phyloP scores from a whole-genome alignment of 2,329 filamentous ascomycete species.

The Arthrobotrys iridis region DNA sequence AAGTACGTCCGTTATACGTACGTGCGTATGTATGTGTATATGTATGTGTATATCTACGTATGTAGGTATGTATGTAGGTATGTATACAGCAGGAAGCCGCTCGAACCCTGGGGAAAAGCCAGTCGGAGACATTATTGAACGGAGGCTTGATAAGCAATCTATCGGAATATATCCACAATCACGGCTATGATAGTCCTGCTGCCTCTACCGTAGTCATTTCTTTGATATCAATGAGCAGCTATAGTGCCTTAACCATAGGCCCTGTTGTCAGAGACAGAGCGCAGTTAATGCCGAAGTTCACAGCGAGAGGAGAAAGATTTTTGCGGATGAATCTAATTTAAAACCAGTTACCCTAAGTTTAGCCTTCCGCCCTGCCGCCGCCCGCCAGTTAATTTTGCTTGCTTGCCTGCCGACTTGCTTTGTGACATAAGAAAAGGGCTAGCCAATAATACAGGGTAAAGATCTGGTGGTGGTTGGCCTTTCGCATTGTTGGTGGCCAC shows the following conservation, averaged over 20 bases:
- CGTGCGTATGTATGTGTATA: too few species aligned
- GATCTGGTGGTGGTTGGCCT: conserved; percentile 26
- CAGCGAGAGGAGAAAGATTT: conserved; percentile 39
- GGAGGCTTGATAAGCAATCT: conserved; percentile 38
- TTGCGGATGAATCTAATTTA: conserved; percentile 43
- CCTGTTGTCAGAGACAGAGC: conserved; percentile 16
- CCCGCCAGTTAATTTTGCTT: not conserved
- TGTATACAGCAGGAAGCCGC: not conserved
- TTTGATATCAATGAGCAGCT: conserved; percentile 32
- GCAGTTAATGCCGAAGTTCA: conserved; percentile 14
- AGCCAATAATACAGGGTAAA: conserved; percentile 32
- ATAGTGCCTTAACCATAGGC: conserved; percentile 33
- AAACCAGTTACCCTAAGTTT: conserved; percentile 33
- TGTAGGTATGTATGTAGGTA: too few species aligned
- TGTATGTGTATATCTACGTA: too few species aligned
- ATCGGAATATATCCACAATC: conserved; percentile 52
- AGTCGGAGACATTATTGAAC: conserved; percentile 32
- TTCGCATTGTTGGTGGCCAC: conserved; percentile 27
- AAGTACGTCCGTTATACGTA: too few species aligned
- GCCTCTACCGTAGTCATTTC: not conserved
- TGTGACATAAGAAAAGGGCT: too few species aligned
- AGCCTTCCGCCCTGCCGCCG: conserved; percentile 41
- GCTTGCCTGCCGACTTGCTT: conserved; percentile 25
- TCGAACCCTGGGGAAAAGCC: conserved; percentile 9
- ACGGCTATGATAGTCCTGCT: conserved; percentile 1